Percentiles rank a stretch among this genome's conserved stretches.
Conservation (phyloP, 257 asterid species). For the Rhazya stricta region DNA sequence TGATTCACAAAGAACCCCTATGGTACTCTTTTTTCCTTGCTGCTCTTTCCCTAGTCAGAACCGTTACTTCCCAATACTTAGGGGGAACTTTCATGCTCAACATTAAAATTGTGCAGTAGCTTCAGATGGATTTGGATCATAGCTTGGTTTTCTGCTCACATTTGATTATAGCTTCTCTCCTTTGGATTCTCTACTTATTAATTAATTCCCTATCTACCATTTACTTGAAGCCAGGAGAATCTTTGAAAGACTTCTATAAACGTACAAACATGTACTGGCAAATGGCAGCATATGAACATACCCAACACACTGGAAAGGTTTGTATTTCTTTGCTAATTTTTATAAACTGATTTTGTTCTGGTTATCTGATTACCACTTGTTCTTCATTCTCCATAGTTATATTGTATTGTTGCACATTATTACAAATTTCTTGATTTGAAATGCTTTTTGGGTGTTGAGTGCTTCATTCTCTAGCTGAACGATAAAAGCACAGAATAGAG, state of each 20-base stretch:
- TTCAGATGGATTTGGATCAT: background rate
- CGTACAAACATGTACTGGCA: conserved; percentile 99
- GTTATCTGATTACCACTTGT: background rate
- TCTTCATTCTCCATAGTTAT: background rate
- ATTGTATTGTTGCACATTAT: background rate
- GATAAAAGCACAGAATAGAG: background rate
- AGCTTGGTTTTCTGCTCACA: background rate
- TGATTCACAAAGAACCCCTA: conserved; percentile 92
- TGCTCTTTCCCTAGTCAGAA: background rate
- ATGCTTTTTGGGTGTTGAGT: background rate
- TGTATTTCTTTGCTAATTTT: conserved; percentile 24
- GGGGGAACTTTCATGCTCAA: background rate
- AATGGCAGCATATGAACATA: conserved; percentile 98
- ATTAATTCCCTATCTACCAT: conserved; percentile 12
- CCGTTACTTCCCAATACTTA: background rate
- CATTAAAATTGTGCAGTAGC: background rate
- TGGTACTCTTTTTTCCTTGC: conserved; percentile 37
- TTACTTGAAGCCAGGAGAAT: conserved; percentile 72
- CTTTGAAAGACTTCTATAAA: conserved; percentile 83
- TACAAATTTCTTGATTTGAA: background rate
- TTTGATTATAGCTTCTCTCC: conserved; percentile 1
- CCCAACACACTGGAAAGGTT: conserved; percentile 99
- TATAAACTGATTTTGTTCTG: background rate
- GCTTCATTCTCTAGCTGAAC: background rate
- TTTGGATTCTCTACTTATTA: conserved; percentile 1